These are phyloP conservation scores for Metschnikowia shivogae DNA, from an alignment of 805 yeast genomes.

Conservation along the genomic window DNA sequence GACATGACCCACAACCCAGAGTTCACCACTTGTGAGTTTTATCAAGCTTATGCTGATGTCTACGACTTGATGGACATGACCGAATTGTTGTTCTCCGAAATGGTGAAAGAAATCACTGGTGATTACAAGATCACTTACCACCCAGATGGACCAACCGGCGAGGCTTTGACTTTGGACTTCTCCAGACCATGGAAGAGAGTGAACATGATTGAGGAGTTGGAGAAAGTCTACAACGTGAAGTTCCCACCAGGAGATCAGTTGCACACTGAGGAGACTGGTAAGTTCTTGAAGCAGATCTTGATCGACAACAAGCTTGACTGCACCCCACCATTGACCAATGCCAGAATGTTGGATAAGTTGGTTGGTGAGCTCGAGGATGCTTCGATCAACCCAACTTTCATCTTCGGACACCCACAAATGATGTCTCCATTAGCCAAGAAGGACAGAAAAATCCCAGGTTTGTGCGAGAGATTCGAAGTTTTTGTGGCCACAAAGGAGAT, in stretches of 20 bases:
- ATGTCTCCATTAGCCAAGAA: constrained; percentile 99
- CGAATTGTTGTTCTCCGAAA: constrained; percentile 88
- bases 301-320: constrained; percentile 82
- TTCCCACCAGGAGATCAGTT: constrained; percentile 96
- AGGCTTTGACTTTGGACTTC: constrained; percentile 78
- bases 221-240: constrained; percentile 75
- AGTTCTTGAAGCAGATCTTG: constrained; percentile 77
- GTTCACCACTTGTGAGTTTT: constrained; percentile 97
- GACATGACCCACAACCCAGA: constrained; percentile 99
- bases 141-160: constrained; percentile 88
- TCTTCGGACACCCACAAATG: constrained; percentile 99
- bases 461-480: constrained; percentile 97
- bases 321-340: constrained; percentile 90
- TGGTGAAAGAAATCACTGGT: constrained; percentile 96
- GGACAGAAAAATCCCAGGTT: constrained; percentile 86
- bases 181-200: constrained; percentile 98
- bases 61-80: constrained; percentile 94
- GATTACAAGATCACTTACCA: constrained; percentile 81
- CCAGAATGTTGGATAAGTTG: constrained; percentile 97
- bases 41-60: constrained; percentile 96
- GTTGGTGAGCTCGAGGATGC: constrained; percentile 95
- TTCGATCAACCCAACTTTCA: constrained; percentile 94
- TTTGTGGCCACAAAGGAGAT: constrained; percentile 98
- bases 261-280: constrained; percentile 91
- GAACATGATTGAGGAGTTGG: constrained; percentile 95